Conservation (phyloP, 495 filamentous ascomycete species). For the Achaetomiella virescens region DNA sequence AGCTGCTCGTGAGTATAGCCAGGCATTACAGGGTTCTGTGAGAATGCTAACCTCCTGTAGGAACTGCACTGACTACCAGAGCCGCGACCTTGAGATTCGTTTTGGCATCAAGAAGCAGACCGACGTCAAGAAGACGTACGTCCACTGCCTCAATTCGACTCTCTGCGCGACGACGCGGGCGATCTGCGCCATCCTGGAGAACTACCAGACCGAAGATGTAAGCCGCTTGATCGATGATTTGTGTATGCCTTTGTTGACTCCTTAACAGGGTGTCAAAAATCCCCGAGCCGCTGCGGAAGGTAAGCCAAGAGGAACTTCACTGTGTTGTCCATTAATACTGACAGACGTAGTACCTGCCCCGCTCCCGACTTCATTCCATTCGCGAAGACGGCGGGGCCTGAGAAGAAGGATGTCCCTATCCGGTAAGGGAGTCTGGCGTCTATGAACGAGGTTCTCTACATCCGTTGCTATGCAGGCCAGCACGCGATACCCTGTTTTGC, state of each 20-base stretch:
- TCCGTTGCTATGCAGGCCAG: not conserved
- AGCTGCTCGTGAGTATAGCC: constrained; percentile 57
- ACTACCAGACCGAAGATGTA: constrained; percentile 87
- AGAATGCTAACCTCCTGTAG: not conserved
- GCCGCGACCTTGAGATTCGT: constrained; percentile 72
- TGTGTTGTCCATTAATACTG: not conserved
- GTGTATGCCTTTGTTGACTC: not conserved
- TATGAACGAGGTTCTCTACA: not conserved
- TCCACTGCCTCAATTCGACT: constrained; percentile 88
- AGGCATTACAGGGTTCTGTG: not conserved
- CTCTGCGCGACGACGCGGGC: constrained; percentile 90
- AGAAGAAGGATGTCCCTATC: constrained; percentile 35
- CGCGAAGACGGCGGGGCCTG: constrained; percentile 38
- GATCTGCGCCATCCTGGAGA: constrained; percentile 91
- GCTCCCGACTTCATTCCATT: constrained; percentile 81
- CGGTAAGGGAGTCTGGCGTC: constrained; percentile 7
- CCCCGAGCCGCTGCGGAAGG: constrained; percentile 71
- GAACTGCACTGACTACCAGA: constrained; percentile 95
- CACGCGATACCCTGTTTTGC: not conserved
- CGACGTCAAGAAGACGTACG: constrained; percentile 73
- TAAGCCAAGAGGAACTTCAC: not conserved
- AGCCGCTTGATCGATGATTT: constrained; percentile 20
- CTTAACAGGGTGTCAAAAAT: constrained; percentile 67
- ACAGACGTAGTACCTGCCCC: constrained; percentile 64
- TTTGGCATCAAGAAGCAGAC: constrained; percentile 41